Percentiles rank a stretch among this genome's conserved stretches.
These are phyloP conservation scores for Verticillium klebahnii DNA, from an alignment of 2,329 filamentous ascomycete species.

Conservation along the genomic window DNA sequence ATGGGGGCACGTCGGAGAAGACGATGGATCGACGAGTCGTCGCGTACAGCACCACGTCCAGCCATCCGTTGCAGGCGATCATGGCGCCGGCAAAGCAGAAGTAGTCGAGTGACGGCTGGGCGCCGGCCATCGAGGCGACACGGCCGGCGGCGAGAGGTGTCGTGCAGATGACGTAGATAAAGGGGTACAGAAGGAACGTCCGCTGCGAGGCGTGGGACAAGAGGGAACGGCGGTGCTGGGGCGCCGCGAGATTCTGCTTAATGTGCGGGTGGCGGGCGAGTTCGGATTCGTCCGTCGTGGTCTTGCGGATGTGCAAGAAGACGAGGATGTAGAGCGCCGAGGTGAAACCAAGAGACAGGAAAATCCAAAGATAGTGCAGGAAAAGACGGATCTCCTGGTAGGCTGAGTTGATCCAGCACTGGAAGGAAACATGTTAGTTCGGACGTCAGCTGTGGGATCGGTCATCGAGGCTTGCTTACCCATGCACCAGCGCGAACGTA, in stretches of 20 bases:
- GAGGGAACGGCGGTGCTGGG: not conserved
- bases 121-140: slow-evolving; percentile 57
- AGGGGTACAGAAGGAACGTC: slow-evolving; percentile 61
- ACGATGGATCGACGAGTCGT: slow-evolving; percentile 49
- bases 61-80: slow-evolving; percentile 51
- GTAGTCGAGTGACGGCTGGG: slow-evolving; percentile 44
- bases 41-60: slow-evolving; percentile 50
- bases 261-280: slow-evolving; percentile 10
- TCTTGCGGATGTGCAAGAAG: slow-evolving; percentile 30
- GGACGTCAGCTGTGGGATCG: not conserved
- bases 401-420: slow-evolving; percentile 60
- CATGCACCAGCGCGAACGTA: slow-evolving; percentile 64
- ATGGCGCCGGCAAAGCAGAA: slow-evolving; percentile 57
- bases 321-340: slow-evolving; percentile 34
- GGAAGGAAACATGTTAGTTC: slow-evolving; percentile 4
- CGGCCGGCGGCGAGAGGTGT: slow-evolving; percentile 61
- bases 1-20: slow-evolving; percentile 34
- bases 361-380: slow-evolving; percentile 64
- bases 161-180: slow-evolving; percentile 67
- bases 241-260: not conserved
- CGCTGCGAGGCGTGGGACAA: slow-evolving; percentile 32
- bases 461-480: slow-evolving; percentile 29
- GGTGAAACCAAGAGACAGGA: slow-evolving; percentile 32
- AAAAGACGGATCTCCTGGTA: slow-evolving; percentile 51
- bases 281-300: slow-evolving; percentile 16